phyloP scores from a whole-genome alignment of 768 basidiomycete genomes.

The Panellus pusillus region DNA sequence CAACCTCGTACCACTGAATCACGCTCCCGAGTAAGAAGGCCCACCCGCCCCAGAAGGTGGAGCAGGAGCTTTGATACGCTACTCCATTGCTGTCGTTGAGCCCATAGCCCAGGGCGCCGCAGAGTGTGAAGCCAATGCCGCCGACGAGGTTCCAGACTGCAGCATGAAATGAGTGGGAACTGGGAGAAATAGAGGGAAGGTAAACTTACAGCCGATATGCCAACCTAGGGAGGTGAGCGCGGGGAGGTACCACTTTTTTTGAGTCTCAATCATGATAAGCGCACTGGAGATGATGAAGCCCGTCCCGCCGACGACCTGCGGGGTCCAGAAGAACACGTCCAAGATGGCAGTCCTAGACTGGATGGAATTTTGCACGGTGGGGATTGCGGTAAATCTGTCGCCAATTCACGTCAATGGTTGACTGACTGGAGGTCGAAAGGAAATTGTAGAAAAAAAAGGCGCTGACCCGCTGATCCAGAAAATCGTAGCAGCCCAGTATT shows the following conservation, averaged over 20 bases:
- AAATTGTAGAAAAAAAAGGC: neutral
- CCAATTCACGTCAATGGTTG: neutral
- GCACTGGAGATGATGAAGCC: conserved; percentile 55
- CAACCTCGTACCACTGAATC: conserved; percentile 54
- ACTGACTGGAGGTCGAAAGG: conserved; percentile 15
- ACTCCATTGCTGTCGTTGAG: conserved; percentile 29
- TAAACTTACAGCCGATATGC: conserved; percentile 45
- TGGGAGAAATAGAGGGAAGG: neutral
- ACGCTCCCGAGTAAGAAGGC: conserved; percentile 62
- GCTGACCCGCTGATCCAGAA: conserved; percentile 59
- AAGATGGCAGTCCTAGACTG: conserved; percentile 28
- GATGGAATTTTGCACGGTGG: conserved; percentile 34
- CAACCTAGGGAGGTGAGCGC: conserved; percentile 49
- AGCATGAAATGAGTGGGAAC: neutral
- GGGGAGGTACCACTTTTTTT: conserved; percentile 54
- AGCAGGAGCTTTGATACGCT: conserved; percentile 52
- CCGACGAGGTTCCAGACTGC: conserved; percentile 63
- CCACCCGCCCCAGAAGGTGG: conserved; percentile 62
- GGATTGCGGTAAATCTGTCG: conserved; percentile 38
- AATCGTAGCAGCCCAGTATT: conserved; percentile 55
- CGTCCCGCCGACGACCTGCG: conserved; percentile 60
- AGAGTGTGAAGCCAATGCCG: conserved; percentile 56
- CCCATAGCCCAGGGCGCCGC: conserved; percentile 57
- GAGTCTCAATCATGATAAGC: conserved; percentile 55
- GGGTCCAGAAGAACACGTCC: conserved; percentile 59